A percentile compares a stretch with the other conserved stretches of the same genome.
phyloP scores from a whole-genome alignment of 345 rosid species.

The Aquilaria malaccensis region DNA sequence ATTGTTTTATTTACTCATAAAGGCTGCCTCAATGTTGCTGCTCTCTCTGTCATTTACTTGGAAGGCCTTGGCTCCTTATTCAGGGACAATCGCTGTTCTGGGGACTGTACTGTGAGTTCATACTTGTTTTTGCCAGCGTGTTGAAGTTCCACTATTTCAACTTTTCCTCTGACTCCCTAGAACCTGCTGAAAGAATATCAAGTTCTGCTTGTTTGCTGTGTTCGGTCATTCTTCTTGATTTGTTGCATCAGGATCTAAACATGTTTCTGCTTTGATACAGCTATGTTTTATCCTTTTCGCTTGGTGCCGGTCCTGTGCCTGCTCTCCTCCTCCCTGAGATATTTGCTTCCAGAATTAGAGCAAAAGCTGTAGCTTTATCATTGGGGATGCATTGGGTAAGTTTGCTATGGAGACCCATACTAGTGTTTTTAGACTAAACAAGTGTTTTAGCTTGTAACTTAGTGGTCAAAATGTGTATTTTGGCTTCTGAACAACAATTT shows the following conservation, averaged over 20 bases:
- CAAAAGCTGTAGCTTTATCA: slow-evolving; percentile 91
- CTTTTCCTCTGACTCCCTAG: background rate
- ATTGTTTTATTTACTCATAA: slow-evolving; percentile 9
- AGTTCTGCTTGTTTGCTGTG: background rate
- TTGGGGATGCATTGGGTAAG: slow-evolving; percentile 97
- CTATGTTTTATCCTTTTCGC: slow-evolving; percentile 92
- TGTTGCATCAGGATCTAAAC: slow-evolving; percentile 8
- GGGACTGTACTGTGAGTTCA: slow-evolving; percentile 92
- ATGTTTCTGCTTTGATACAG: slow-evolving; percentile 31
- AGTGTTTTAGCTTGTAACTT: too few species aligned
- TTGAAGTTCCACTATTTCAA: background rate
- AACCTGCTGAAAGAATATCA: background rate
- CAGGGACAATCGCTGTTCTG: slow-evolving; percentile 82
- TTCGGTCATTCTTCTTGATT: background rate
- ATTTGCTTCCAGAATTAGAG: slow-evolving; percentile 93
- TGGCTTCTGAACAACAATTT: too few species aligned
- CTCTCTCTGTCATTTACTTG: slow-evolving; percentile 93
- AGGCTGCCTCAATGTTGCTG: slow-evolving; percentile 92
- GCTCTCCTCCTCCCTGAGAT: slow-evolving; percentile 97
- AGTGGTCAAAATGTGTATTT: too few species aligned
- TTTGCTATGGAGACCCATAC: background rate
- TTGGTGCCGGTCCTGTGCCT: slow-evolving; percentile 99
- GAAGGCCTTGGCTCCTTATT: slow-evolving; percentile 87
- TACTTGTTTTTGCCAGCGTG: background rate
- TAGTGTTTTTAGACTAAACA: too few species aligned